Conservation (phyloP, 768 basidiomycete genomes). For the Tulasnella sp. region DNA sequence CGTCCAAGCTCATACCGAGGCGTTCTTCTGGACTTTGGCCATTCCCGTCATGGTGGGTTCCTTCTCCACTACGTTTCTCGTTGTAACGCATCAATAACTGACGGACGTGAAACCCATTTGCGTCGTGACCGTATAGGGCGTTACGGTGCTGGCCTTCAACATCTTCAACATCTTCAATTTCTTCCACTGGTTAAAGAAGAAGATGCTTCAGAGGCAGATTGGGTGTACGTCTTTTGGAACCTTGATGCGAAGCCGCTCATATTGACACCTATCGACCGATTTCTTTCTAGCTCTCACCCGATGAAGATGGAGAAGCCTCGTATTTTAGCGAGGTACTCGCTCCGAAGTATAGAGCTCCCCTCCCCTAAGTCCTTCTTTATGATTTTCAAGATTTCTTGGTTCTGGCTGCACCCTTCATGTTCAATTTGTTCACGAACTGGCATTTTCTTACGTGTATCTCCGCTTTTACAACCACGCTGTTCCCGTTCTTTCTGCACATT, state of each 20-base stretch:
- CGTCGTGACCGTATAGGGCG: not conserved
- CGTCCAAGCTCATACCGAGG: slow-evolving; percentile 26
- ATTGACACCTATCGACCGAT: not conserved
- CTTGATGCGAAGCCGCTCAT: not conserved
- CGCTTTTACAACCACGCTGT: not conserved
- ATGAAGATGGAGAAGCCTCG: not conserved
- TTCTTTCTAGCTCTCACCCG: not conserved
- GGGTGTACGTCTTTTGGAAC: not conserved
- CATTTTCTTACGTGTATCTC: not conserved
- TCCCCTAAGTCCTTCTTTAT: not conserved
- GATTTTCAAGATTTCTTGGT: not conserved
- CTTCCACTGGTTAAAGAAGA: not conserved
- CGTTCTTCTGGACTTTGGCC: slow-evolving; percentile 59
- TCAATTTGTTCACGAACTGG: not conserved
- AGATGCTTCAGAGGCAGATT: slow-evolving; percentile 2
- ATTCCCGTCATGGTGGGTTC: slow-evolving; percentile 55
- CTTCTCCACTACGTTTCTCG: not conserved
- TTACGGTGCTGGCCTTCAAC: not conserved
- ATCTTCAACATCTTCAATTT: not conserved
- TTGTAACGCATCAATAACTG: not conserved
- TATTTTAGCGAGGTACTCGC: not conserved
- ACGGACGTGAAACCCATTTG: not conserved
- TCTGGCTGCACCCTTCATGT: not conserved
- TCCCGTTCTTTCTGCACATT: not conserved
- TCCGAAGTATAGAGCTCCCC: not conserved